Evolutionary conservation across 108 stramenopile genomes (phyloP), one percentile per base, ranked within the genome.

Genomic region (Cyclostephanos invisitatus): DNA sequence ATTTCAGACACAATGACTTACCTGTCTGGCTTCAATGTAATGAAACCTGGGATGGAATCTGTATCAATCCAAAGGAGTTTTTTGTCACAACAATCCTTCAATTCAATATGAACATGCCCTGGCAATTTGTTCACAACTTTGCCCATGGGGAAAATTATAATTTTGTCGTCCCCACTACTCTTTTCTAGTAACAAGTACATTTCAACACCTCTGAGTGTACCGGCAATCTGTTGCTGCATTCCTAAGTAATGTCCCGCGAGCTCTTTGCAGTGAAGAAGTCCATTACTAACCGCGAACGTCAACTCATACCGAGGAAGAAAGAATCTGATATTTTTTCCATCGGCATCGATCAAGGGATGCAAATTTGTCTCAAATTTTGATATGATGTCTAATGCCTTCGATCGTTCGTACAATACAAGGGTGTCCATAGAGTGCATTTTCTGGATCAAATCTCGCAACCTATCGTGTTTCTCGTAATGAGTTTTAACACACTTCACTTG

Each of bases 261-360:
- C 32, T 75, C 67, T 47, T 54, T 67, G 29, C 74, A 68, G 35
- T 42, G 32, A n/a, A 75, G 47, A 4, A 44, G 36, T 32, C 58
- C 74, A 20, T 60, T 35, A 37, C 8, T 22, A 3, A 78, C 38
- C 74, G 59, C 40, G 38, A 80, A 77, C 7, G 70, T 72, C 66
- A 81, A 55, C 37, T 67, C 50, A 42, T 61, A 84, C 35, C 83
- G 60, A 24, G 83, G 83, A 10, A 81, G 50, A 46, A 65, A 54
- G 53, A 80, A 66, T 44, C 61, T 75, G 3, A 70, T 10, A 27
- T 57, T 68, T 20, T 27, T 58, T 2, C 59, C 59, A 24, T 32
- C 55, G 32, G 5, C 10, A 24, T 22, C 27, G 56, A 46, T 32
- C 11, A 69, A 37, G 28, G 74, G 27, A 62, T 75, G 66, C 25